Conservation (phyloP, 805 yeast genomes). For the Groenewaldozyma tartarivorans region DNA sequence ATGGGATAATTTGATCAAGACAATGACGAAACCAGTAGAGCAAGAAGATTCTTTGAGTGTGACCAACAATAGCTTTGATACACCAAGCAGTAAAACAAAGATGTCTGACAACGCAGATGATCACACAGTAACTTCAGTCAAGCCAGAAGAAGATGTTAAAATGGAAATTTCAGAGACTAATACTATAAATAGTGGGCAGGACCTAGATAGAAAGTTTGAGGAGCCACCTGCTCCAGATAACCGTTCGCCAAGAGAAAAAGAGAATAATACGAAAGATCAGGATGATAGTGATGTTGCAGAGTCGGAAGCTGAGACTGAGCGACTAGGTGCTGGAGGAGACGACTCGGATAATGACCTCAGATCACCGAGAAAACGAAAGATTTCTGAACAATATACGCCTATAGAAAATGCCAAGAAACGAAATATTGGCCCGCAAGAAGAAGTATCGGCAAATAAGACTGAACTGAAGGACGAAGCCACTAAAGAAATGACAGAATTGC, state of each 20-base stretch:
- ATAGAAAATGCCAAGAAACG: not conserved
- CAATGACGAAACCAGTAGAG: no score
- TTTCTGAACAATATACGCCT: not conserved
- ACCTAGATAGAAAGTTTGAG: not conserved
- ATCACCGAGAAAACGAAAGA: constrained; percentile 8
- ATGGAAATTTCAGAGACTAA: not conserved
- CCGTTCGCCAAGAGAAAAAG: not conserved
- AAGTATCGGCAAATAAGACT: constrained; percentile 11
- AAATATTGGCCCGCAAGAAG: constrained; percentile 16
- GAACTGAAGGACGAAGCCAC: constrained; percentile 15
- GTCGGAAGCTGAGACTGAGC: constrained; percentile 89
- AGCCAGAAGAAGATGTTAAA: not conserved
- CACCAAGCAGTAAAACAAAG: constrained; percentile 53
- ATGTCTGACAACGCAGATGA: not conserved
- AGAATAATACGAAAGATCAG: not conserved
- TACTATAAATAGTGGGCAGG: not conserved
- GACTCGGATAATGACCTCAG: constrained; percentile 4
- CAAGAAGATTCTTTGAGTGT: constrained; percentile 30
- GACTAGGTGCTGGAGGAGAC: constrained; percentile 46
- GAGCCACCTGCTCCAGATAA: not conserved
- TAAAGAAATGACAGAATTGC: not conserved
- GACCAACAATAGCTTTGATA: constrained; percentile 36
- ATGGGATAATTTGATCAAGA: no score
- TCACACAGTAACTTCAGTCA: not conserved
- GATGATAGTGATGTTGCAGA: constrained; percentile 23